These are phyloP conservation scores for Leccinum rimulosum DNA, from an alignment of 768 basidiomycete genomes.

Conservation along the genomic window DNA sequence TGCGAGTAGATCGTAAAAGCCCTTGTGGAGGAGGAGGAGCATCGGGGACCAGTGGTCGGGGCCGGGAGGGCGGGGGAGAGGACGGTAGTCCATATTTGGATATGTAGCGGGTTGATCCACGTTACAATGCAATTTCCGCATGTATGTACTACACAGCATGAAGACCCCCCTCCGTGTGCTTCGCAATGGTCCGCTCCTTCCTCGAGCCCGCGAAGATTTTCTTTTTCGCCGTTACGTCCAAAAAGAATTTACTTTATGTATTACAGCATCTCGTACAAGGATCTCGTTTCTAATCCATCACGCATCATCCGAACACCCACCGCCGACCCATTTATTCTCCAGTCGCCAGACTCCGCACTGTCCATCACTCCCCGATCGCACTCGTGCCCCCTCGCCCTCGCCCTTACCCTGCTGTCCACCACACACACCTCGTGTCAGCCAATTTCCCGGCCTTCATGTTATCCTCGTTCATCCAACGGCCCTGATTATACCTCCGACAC, in stretches of 20 bases:
- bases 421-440: slow-evolving; percentile 49
- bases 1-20: slow-evolving; percentile 84
- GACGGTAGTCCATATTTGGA: neutral
- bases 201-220: slow-evolving; percentile 32
- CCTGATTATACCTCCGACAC: slow-evolving; percentile 40
- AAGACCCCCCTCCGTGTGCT: slow-evolving; percentile 12
- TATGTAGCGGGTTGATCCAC: slow-evolving; percentile 1
- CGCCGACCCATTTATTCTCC: slow-evolving; percentile 33
- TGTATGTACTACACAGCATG: slow-evolving; percentile 20
- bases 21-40: slow-evolving; percentile 76
- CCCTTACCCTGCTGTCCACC: slow-evolving; percentile 39
- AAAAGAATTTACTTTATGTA: slow-evolving; percentile 13
- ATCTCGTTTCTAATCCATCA: slow-evolving; percentile 26
- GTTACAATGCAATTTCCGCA: slow-evolving; percentile 26
- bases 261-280: slow-evolving; percentile 1
- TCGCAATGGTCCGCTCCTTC: slow-evolving; percentile 15
- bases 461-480: slow-evolving; percentile 43
- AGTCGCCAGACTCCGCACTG: slow-evolving; percentile 20
- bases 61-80: neutral
- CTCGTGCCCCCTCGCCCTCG: slow-evolving; percentile 31
- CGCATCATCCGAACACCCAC: slow-evolving; percentile 28
- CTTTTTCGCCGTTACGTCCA: slow-evolving; percentile 15
- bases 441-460: slow-evolving; percentile 45
- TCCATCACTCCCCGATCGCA: slow-evolving; percentile 28
- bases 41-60: slow-evolving; percentile 32